These are phyloP conservation scores for Penicillium rolfsii DNA, from an alignment of 2,329 filamentous ascomycete species.

Conservation along the genomic window DNA sequence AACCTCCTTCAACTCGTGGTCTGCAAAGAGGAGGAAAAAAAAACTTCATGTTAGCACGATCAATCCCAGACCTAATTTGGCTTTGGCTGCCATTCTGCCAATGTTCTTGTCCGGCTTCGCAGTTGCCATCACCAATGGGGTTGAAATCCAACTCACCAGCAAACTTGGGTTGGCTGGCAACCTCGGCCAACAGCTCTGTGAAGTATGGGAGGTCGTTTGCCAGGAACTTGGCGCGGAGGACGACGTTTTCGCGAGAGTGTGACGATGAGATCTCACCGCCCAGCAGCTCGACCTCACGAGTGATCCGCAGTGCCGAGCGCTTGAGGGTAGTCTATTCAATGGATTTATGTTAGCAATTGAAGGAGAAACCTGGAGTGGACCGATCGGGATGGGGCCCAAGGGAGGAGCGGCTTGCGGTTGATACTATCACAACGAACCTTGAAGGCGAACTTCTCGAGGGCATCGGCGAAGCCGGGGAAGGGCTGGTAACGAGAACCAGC, in stretches of 20 bases:
- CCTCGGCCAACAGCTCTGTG: conserved; percentile 90
- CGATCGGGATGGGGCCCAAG: conserved; percentile 24
- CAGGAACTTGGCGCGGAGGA: conserved; percentile 93
- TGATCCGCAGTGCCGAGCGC: conserved; percentile 89
- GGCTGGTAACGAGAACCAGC: conserved; percentile 92
- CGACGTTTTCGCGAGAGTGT: conserved; percentile 90
- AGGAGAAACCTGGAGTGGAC: neutral
- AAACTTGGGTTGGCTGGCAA: conserved; percentile 85
- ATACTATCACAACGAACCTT: conserved; percentile 66
- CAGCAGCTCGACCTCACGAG: conserved; percentile 91
- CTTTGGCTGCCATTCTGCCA: neutral
- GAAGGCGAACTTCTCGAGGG: conserved; percentile 94
- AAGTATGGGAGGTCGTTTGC: conserved; percentile 97
- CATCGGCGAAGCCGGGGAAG: conserved; percentile 84
- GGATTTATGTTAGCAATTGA: conserved; percentile 17
- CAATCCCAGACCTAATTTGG: neutral
- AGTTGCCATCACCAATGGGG: conserved; percentile 9
- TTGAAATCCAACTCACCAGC: conserved; percentile 55
- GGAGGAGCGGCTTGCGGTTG: neutral
- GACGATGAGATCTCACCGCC: conserved; percentile 85
- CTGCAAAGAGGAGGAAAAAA: conserved; percentile 52
- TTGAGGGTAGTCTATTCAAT: conserved; percentile 73
- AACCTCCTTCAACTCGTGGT: conserved; percentile 88
- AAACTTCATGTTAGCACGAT: conserved; percentile 22
- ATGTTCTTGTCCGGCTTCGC: neutral